Evolutionary conservation across 495 filamentous ascomycete species (phyloP), one percentile per base, ranked within the genome.

Genomic region (Aspergillus heteromorphus): DNA sequence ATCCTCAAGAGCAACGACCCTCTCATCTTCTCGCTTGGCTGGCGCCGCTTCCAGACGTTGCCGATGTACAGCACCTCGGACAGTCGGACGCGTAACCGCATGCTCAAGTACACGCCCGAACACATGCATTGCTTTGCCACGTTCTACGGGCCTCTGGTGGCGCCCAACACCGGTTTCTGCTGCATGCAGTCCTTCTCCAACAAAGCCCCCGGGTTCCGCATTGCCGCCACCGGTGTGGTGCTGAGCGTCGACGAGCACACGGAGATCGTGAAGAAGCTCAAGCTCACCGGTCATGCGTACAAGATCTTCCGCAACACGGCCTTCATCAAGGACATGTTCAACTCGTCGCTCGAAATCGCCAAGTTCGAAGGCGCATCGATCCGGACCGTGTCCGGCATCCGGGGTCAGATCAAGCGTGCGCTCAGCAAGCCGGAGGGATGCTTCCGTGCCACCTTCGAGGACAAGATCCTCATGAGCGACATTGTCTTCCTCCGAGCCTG

Each of bases 291-390:
- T 58, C 78, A 82, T 23, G 90, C 93, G 6, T 92, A 90, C 75
- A 98, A 97, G 76, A 95, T 98, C 70, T 98, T 96, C 82, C 95
- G 95, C 66, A 98, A 98, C 73, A 98, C 93, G 0, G 91, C 93
- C 16, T 97, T 98, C 72, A 93, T 98, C 76, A 92, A 91, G 67
- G 90, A 97, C 69, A 98, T 98, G 93, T 98, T 98, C 78, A 91
- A 81, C 62, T 85, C 86, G 0, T 76, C 88, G 0, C 80, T 98
- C 13, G 93, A 98, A 66, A 91, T 97, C 54, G 92, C 93, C 67
- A 97, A 97, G 71, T 97, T 98, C 63, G 93, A 97, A 74, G 95
- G 93, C 34, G 93, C 93, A 9, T 83, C 87, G 42, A 92, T 98
- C 71, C 87, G 90, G 53, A 98, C 93, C 0, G 93, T 98, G 21